These are phyloP conservation scores for Curvularia sp. DNA, from an alignment of 2,329 filamentous ascomycete species.

Conservation along the genomic window DNA sequence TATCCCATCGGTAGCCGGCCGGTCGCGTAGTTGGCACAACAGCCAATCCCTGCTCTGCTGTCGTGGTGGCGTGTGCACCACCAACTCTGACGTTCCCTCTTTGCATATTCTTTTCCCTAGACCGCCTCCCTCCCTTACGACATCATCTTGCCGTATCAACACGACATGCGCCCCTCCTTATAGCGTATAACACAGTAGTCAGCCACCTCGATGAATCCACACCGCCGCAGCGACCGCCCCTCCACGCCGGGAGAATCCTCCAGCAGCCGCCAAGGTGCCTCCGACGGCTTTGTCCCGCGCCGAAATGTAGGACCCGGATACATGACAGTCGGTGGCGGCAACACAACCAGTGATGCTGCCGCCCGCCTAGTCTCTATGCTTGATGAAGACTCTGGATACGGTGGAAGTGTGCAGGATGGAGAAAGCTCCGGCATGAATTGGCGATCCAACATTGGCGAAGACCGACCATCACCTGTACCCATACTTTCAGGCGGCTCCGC, in stretches of 20 bases:
- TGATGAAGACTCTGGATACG: constrained; percentile 90
- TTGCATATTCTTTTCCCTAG: constrained; percentile 23
- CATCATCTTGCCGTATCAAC: constrained; percentile 12
- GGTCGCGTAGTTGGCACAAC: constrained; percentile 9
- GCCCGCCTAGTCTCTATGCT: constrained; percentile 80
- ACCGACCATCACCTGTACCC: constrained; percentile 64
- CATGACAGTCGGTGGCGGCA: constrained; percentile 87
- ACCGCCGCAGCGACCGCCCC: constrained; percentile 32
- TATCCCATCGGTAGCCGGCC: constrained; percentile 9
- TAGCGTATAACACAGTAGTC: constrained; percentile 22
- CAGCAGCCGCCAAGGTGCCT: constrained; percentile 34
- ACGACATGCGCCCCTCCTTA: constrained; percentile 43
- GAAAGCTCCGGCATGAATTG: constrained; percentile 64
- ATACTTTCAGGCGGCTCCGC: constrained; percentile 58
- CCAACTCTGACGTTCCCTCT: constrained; percentile 23
- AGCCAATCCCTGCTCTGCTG: constrained; percentile 21
- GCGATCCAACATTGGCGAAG: constrained; percentile 64
- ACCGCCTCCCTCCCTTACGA: constrained; percentile 18
- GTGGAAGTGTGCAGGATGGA: constrained; percentile 73
- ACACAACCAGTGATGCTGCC: constrained; percentile 76
- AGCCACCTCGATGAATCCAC: constrained; percentile 40
- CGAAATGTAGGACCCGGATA: constrained; percentile 65
- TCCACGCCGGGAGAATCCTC: constrained; percentile 38
- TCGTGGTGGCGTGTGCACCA: constrained; percentile 23
- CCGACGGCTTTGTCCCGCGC: constrained; percentile 36